phyloP scores from a whole-genome alignment of 306 rosid genomes.

The Rosa persica region DNA sequence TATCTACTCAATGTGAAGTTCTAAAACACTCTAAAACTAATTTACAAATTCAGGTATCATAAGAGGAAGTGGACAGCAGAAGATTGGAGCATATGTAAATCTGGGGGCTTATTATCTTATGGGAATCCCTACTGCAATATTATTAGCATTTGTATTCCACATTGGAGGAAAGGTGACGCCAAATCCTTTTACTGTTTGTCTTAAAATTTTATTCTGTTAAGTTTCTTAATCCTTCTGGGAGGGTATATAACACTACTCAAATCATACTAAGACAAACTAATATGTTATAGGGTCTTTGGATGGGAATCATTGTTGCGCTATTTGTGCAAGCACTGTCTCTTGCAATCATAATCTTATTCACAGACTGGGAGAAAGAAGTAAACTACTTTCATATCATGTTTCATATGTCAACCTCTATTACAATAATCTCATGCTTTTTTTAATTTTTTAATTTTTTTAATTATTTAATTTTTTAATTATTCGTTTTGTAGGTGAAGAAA shows the following conservation, averaged over 20 bases:
- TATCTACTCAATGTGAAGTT: too few relatives aligned
- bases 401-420: neutral
- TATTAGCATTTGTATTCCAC: conserved; percentile 36
- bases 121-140: conserved; percentile 32
- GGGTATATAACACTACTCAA: too few relatives aligned
- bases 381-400: neutral
- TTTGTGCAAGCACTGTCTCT: conserved; percentile 23
- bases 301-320: conserved; percentile 26
- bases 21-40: too few relatives aligned
- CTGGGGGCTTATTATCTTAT: conserved; percentile 36
- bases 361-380: conserved; percentile 37
- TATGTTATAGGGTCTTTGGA: conserved; percentile 34
- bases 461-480: neutral
- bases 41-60: neutral
- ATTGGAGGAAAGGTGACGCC: conserved; percentile 36
- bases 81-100: conserved; percentile 22
- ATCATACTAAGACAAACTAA: too few relatives aligned
- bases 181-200: neutral
- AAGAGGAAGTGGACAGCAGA: neutral
- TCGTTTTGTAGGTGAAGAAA: conserved; percentile 32
- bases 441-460: too few relatives aligned
- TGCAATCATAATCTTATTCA: conserved; percentile 16
- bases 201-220: too few relatives aligned
- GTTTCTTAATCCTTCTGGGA: too few relatives aligned
- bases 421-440: neutral